Base-by-base conservation (phyloP, 257 asterid species). In the Linderniella brevidens region DNA sequence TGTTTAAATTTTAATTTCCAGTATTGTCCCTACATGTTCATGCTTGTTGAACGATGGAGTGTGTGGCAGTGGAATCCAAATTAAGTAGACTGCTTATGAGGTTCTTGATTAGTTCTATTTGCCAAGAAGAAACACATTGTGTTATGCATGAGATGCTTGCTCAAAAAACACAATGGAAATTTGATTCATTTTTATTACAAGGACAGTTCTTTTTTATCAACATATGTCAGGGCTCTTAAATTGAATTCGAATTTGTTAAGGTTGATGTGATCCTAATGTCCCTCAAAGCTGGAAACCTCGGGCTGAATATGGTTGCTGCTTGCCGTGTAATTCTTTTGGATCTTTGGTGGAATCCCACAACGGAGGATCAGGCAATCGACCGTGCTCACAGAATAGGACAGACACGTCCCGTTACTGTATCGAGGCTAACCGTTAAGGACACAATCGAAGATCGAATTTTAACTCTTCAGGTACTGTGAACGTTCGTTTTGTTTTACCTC, bases 301-400 rank as follows among this genome's bases (percentile, higher is more conserved):
- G 99, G 19, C 80, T 90, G 64, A 90, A 90, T 58, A 90, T 85
- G 96, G 99, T 90, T 68, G 99, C 96, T 14, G 99, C 99, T 35
- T 73, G 78, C 62, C 96, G 81, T 4, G 93, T 90, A 51, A 81
- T 90, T 57, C 93, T 90, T 60, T 69, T 90, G 77, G 99, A 90
- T 73, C 96, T 85, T 58, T 90, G 99, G 99, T 90, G 99, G 99
- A 90, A 85, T 74, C 99, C 99, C 43, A 70, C 99, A 17, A 82
- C 99, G 19, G 99, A 90, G 73, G 99, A 90, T 63, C 99, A 90
- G 71, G 99, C 99, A 37, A 62, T 90, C 64, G 96, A 90, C 62
- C 77, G 99, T 50, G 99, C 96, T 50, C 99, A 90, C 54, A 81
- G 99, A 64, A 90, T 90, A 50, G 99, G 99, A 18, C 96, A 90